Evolutionary conservation across 2,329 filamentous ascomycete species (phyloP), one percentile per base, ranked within the genome.

Genomic region (Pseudogymnoascus destructans): DNA sequence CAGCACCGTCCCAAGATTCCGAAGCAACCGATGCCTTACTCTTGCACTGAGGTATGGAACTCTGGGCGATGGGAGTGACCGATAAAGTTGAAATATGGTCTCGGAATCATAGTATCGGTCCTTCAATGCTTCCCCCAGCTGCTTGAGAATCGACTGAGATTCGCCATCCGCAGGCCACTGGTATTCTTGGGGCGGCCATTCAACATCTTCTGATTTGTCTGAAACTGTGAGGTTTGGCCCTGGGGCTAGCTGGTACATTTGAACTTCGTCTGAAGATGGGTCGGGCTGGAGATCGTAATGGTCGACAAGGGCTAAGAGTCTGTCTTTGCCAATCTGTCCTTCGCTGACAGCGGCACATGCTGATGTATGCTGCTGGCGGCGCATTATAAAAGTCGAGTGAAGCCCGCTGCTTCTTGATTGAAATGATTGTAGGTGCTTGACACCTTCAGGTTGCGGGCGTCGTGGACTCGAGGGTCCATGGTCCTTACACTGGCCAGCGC

Each of bases 261-360:
- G 63, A 36, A 25, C 19, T 33, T 32, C 42, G 17, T 30, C 25
- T 58, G 57, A 30, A 25, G 82, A 78, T 11, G 81, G 75, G 9
- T 78, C 75, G 5, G 72, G 72, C 15, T 71, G 71, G 54, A 73
- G 73, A 42, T 73, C 72, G 40, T 77, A 76, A 17, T 75, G 73
- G 40, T 77, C 75, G 46, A 85, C 74, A 52, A 82, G 70, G 0
- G 71, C 73, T 59, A 83, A 71, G 25, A 84, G 73, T 55, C 80
- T 73, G 21, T 77, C 65, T 64, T 73, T 69, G 35, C 35, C 32
- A 13, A 56, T 23, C 23, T 42, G 56, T 15, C n/a, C 32, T 21
- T 40, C 40, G 19, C 32, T 30, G 19, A 25, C 21, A 21, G 25
- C 23, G 19, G 32, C 35, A 27, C 27, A 30, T 58, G 35, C 32